Evolutionary conservation across 192 early-diverging fungal species (phyloP).

Genomic region (Podila verticillata): DNA sequence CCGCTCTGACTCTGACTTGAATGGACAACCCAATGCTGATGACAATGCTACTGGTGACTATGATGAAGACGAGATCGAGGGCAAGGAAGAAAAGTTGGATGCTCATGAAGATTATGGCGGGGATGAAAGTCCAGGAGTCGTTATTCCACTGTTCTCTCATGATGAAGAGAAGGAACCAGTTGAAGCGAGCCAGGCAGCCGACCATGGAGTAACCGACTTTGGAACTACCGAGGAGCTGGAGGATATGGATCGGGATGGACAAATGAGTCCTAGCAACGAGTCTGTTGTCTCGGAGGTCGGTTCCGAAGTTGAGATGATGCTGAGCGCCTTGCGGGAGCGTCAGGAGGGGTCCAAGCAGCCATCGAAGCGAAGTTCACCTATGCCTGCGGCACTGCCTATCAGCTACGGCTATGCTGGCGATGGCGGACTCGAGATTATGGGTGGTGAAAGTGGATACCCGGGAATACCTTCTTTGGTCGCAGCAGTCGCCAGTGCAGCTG

Average conservation of each 20-base stretch:
- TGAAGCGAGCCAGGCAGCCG: neutral
- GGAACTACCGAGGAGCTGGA: neutral
- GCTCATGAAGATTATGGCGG: neutral
- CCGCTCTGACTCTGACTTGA: slow-evolving; percentile 10
- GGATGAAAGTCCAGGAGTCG: neutral
- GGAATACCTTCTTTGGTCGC: neutral
- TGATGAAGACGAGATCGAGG: neutral
- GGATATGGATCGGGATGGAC: neutral
- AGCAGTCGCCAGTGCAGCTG: neutral
- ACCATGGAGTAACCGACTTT: neutral
- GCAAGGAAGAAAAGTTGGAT: neutral
- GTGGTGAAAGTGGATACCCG: neutral
- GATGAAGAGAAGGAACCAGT: neutral
- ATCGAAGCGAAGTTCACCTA: slow-evolving; percentile 14
- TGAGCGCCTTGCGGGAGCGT: slow-evolving; percentile 38
- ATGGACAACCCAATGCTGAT: slow-evolving; percentile 3
- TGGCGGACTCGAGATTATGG: neutral
- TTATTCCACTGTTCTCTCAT: too few relatives aligned
- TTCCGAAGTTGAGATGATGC: slow-evolving; percentile 40
- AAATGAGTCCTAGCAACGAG: neutral
- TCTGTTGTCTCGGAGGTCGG: slow-evolving; percentile 32
- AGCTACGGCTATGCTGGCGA: neutral
- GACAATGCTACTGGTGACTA: neutral
- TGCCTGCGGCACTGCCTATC: neutral
- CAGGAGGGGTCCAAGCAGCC: slow-evolving; percentile 21